These are phyloP conservation scores for Leccinum pachyderme DNA, from an alignment of 1,284 basidiomycete species.

Conservation along the genomic window DNA sequence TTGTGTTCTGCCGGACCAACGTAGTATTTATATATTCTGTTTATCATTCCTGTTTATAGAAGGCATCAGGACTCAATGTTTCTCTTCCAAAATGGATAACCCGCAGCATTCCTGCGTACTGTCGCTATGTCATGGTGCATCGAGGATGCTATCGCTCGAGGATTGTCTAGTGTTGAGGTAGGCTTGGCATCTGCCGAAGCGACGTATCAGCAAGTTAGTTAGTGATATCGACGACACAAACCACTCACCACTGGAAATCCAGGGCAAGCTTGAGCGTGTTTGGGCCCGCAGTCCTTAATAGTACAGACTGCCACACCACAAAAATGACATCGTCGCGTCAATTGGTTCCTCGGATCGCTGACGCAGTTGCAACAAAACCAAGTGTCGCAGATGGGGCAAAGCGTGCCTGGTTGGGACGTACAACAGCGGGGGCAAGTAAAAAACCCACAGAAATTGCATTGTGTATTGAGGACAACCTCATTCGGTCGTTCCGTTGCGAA, in stretches of 20 bases:
- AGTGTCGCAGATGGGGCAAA: constrained; percentile 5
- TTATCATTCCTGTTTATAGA: neutral
- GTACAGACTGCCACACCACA: constrained; percentile 8
- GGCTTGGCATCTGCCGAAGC: neutral
- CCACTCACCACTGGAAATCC: constrained; percentile 1
- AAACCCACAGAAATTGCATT: constrained; percentile 1
- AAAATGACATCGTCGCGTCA: neutral
- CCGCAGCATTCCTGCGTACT: neutral
- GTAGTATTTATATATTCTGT: neutral
- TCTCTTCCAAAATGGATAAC: neutral
- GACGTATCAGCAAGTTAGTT: neutral
- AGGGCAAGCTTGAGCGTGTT: neutral
- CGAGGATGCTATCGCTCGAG: neutral
- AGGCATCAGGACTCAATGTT: neutral
- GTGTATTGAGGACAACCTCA: neutral
- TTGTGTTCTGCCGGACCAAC: neutral
- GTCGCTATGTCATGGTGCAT: neutral
- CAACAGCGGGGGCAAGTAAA: constrained; percentile 13
- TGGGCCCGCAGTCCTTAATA: neutral
- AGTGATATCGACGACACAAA: neutral
- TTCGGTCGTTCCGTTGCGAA: neutral
- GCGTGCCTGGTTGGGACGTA: neutral
- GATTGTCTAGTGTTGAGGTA: neutral
- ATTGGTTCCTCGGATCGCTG: neutral
- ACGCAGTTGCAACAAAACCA: constrained; percentile 13